These are phyloP conservation scores for Colletotrichum tabaci DNA, from an alignment of 2,329 filamentous ascomycete species.

Conservation along the genomic window DNA sequence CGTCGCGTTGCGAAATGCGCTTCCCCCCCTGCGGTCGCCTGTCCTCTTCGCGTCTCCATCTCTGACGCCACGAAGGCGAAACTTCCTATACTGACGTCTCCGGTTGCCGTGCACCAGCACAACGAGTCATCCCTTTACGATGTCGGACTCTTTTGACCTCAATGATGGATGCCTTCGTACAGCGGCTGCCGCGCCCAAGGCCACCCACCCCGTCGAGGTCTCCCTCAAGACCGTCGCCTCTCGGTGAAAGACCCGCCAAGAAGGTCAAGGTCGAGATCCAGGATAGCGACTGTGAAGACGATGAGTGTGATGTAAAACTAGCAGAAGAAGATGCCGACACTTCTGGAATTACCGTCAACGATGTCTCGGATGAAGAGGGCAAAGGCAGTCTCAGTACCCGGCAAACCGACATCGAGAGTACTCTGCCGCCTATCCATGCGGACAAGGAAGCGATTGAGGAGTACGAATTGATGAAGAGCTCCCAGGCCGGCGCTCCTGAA, in stretches of 20 bases:
- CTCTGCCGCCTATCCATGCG: slow-evolving; percentile 76
- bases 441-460: slow-evolving; percentile 82
- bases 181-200: slow-evolving; percentile 45
- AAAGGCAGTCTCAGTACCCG: slow-evolving; percentile 44
- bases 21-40: slow-evolving; percentile 29
- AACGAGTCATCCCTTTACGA: slow-evolving; percentile 10
- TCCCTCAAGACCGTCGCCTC: slow-evolving; percentile 32
- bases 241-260: slow-evolving; percentile 52
- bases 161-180: slow-evolving; percentile 58
- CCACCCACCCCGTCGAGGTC: slow-evolving; percentile 30
- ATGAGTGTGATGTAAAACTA: slow-evolving; percentile 40
- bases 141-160: slow-evolving; percentile 16
- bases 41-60: slow-evolving; percentile 31
- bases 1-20: slow-evolving; percentile 50
- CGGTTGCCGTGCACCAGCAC: background rate
- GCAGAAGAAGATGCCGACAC: slow-evolving; percentile 53
- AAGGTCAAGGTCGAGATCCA: slow-evolving; percentile 50
- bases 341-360: slow-evolving; percentile 39
- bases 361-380: slow-evolving; percentile 46
- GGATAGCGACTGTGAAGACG: slow-evolving; percentile 39
- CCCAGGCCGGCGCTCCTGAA: slow-evolving; percentile 57
- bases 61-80: slow-evolving; percentile 35
- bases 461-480: slow-evolving; percentile 80
- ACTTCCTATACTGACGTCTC: background rate
- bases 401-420: slow-evolving; percentile 79